phyloP scores from a whole-genome alignment of 2,329 filamentous ascomycete genomes.

The Ophiostoma himal-ulmi region DNA sequence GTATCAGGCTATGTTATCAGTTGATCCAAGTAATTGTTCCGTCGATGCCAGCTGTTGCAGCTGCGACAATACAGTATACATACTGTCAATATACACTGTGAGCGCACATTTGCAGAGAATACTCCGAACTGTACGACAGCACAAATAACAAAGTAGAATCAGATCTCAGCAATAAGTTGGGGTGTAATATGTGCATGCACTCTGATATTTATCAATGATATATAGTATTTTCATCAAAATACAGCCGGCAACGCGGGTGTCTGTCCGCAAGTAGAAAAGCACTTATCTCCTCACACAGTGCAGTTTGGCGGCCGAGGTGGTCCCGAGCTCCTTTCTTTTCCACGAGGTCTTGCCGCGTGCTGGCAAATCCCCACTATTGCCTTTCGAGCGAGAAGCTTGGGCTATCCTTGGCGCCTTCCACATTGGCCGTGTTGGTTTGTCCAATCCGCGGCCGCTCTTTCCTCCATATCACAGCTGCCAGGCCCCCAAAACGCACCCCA shows the following conservation, averaged over 20 bases:
- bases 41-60: background rate
- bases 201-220: no score
- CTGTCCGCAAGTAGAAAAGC: background rate
- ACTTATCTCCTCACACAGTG: background rate
- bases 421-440: background rate
- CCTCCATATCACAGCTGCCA: background rate
- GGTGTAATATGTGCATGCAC: no score
- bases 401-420: background rate
- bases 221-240: no score
- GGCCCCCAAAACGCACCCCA: background rate
- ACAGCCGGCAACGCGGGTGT: no score
- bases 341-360: conserved; percentile 6
- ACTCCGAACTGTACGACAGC: background rate
- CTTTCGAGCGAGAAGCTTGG: background rate
- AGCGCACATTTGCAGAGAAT: background rate
- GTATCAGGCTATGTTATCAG: background rate
- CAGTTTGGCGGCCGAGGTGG: background rate
- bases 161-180: no score
- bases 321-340: background rate
- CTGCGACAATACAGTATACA: background rate
- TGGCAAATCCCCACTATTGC: background rate
- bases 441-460: conserved; percentile 4
- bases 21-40: background rate
- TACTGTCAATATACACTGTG: background rate
- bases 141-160: background rate